phyloP scores from a whole-genome alignment of 1,284 basidiomycete species.

The Fomitopsis betulina region DNA sequence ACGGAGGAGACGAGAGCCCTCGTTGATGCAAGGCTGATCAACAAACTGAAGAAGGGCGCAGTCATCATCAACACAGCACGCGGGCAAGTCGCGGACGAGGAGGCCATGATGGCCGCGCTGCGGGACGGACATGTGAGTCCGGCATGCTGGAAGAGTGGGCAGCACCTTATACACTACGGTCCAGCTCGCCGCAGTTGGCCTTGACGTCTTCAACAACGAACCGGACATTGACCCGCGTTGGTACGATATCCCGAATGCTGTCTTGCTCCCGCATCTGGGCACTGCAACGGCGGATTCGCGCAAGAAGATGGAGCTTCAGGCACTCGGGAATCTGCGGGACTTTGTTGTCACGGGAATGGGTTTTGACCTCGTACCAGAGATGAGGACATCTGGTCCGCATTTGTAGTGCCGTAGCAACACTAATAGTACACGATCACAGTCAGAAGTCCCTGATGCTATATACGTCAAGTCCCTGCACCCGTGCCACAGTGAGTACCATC shows the following conservation, averaged over 20 bases:
- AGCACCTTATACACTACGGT: not conserved
- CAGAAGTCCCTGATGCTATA: no score
- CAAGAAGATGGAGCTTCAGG: constrained; percentile 78
- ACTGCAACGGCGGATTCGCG: constrained; percentile 83
- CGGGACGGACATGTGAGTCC: constrained; percentile 76
- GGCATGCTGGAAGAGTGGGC: constrained; percentile 1
- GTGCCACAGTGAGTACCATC: no score
- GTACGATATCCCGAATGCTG: constrained; percentile 76
- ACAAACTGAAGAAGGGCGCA: constrained; percentile 74
- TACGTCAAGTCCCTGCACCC: no score
- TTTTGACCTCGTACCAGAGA: constrained; percentile 63
- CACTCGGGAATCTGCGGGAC: constrained; percentile 66
- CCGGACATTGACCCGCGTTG: constrained; percentile 81
- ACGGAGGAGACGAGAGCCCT: constrained; percentile 71
- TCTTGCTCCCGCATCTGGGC: constrained; percentile 87
- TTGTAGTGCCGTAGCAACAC: no score
- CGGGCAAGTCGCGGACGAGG: constrained; percentile 87
- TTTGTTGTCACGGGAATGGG: constrained; percentile 62
- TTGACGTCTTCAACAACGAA: constrained; percentile 91
- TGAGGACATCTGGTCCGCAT: constrained; percentile 20
- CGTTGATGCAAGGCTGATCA: constrained; percentile 78
- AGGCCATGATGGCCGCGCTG: constrained; percentile 79
- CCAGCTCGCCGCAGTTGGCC: constrained; percentile 77
- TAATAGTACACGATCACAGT: no score
- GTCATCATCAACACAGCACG: constrained; percentile 89